A percentile compares a stretch with the other conserved stretches of the same genome.
Evolutionary conservation across 352 stramenopile genomes (phyloP).

Genomic region (Pythium rhizo-oryzae): DNA sequence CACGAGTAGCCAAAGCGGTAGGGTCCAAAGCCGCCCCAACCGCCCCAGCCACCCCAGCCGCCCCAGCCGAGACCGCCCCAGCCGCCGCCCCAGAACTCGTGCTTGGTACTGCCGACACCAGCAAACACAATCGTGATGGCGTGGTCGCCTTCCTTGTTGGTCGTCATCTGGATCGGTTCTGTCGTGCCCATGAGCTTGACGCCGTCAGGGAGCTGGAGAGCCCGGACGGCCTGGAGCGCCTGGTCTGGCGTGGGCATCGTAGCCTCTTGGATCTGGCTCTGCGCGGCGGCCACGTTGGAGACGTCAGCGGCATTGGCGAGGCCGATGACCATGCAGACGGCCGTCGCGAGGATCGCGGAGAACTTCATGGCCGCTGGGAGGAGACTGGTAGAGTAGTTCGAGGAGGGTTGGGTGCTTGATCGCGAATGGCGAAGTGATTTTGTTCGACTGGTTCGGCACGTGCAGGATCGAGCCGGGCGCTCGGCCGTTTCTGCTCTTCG

Average conservation of each 20-base stretch:
- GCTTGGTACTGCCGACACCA: too few species aligned
- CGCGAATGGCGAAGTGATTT: not conserved
- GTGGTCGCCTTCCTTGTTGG: constrained; percentile 2
- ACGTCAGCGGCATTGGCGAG: not conserved
- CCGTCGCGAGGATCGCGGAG: not conserved
- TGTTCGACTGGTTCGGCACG: too few species aligned
- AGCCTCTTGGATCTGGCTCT: too few species aligned
- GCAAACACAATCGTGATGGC: too few species aligned
- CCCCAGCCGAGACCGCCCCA: too few species aligned
- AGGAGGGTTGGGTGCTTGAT: not conserved
- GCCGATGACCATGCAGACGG: not conserved
- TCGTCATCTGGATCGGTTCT: constrained; percentile 1
- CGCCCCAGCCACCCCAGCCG: too few species aligned
- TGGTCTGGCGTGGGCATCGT: not conserved
- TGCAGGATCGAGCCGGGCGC: too few species aligned
- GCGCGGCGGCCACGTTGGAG: not conserved
- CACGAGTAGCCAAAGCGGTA: too few species aligned
- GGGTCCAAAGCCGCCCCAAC: too few species aligned
- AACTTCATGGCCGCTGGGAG: too few species aligned
- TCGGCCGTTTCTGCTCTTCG: too few species aligned
- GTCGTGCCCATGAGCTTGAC: not conserved
- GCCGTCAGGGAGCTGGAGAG: not conserved
- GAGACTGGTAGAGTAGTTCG: not conserved
- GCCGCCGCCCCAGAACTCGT: too few species aligned
- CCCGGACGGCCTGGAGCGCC: not conserved